These are phyloP conservation scores for Rhizopogon salebrosus DNA, from an alignment of 768 basidiomycete species.

Conservation along the genomic window DNA sequence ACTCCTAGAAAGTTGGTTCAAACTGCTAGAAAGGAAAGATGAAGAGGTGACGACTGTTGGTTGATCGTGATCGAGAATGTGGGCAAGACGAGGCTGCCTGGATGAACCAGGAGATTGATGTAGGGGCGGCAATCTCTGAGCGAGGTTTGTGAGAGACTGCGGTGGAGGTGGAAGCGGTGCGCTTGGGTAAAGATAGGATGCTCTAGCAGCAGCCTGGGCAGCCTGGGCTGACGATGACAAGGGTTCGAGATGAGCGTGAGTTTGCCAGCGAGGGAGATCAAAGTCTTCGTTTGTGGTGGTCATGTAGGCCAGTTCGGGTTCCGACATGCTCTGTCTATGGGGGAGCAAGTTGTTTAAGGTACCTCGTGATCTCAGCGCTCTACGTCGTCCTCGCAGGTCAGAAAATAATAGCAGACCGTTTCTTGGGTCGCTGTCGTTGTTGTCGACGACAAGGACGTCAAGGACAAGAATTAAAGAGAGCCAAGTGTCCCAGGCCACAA, in stretches of 20 bases:
- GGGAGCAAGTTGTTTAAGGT: not conserved
- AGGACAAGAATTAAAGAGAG: conserved; percentile 9
- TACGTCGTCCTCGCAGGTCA: conserved; percentile 2
- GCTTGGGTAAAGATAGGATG: conserved; percentile 49
- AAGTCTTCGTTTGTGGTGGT: conserved; percentile 77
- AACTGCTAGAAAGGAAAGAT: conserved; percentile 44
- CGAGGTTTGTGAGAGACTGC: conserved; percentile 31
- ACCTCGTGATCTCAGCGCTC: conserved; percentile 1
- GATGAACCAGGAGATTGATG: conserved; percentile 42
- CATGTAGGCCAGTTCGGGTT: conserved; percentile 73
- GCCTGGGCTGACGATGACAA: conserved; percentile 59
- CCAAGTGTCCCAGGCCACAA: conserved; percentile 8
- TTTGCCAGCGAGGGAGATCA: conserved; percentile 59
- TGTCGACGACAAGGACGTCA: conserved; percentile 12
- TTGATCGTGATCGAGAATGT: conserved; percentile 63
- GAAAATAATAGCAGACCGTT: not conserved
- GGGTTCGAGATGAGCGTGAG: conserved; percentile 38
- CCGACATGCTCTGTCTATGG: conserved; percentile 47
- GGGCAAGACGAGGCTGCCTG: conserved; percentile 59
- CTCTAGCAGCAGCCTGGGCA: conserved; percentile 39
- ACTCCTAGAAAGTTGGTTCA: conserved; percentile 58
- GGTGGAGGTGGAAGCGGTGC: conserved; percentile 41
- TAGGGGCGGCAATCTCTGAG: conserved; percentile 44
- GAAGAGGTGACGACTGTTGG: conserved; percentile 39
- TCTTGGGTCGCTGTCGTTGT: conserved; percentile 8